Base-by-base conservation (phyloP, 345 rosid species). In the Viola odorata region DNA sequence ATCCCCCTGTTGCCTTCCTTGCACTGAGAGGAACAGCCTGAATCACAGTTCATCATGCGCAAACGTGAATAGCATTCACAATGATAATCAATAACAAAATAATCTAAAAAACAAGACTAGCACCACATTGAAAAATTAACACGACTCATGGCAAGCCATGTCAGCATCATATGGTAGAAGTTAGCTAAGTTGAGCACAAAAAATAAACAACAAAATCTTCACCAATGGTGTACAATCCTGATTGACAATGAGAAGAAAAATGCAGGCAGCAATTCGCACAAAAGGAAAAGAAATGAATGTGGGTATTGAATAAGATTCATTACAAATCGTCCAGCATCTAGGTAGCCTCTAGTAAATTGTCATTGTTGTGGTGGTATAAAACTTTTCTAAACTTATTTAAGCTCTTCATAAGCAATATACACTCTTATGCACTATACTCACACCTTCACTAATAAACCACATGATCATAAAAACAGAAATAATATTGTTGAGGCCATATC, bases 1-100 rank as follows among this genome's bases (percentile, higher is more conserved):
- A 84, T 74, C 92, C 97, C 56, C 97, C 96, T 12, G 81, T 82
- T 45, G 92, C 50, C 80, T 94, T 94, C 81, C 91, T 86, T 37
- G 95, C 84, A 84, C 95, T 86, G 57, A 94, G 92, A 67, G 97
- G 97, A 82, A 94, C 96, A 68, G 97, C 97, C 97, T 90, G 82
- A 65, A 64, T 58, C 74, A 52, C 52, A 58, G 51, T 64, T 41
- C 65, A 50, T 57, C 36, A 55, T n/a, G 67, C 42, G 37, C 52
- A 64, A 60, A 37, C 15, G 40, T 16, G 61, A 63, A 23, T 45
- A 37, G 12, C 44, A 32, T 9, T 40, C 53, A 61, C n/a, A 57
- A 7, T 7, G 8, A 11, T n/a, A 47, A 47, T 4, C 50, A 47
- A 47, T 23, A 23, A 23, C 32, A 23, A 47, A 47, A 47, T 11